phyloP scores from a whole-genome alignment of 768 basidiomycete genomes.

The Candolleomyces eurysporus region DNA sequence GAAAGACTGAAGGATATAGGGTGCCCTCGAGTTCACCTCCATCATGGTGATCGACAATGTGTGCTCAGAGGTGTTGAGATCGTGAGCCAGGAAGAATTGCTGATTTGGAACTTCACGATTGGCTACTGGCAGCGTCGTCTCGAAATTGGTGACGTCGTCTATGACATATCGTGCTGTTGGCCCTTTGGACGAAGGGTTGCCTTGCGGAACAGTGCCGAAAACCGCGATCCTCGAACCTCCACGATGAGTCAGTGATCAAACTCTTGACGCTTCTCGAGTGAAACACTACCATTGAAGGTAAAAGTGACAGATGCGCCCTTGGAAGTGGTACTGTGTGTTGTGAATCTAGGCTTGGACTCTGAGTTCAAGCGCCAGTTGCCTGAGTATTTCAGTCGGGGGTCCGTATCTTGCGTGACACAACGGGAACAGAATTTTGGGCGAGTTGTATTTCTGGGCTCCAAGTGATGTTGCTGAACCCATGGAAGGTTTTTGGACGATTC shows the following conservation, averaged over 20 bases:
- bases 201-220: constrained; percentile 42
- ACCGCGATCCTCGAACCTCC: constrained; percentile 46
- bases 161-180: constrained; percentile 41
- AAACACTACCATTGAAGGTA: constrained; percentile 33
- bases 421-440: constrained; percentile 7
- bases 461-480: background rate
- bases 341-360: constrained; percentile 20
- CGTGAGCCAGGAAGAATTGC: constrained; percentile 38
- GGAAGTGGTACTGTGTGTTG: constrained; percentile 34
- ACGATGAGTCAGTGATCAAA: background rate
- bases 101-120: constrained; percentile 32
- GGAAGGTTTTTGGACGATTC: background rate
- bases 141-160: constrained; percentile 30
- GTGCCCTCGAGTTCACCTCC: constrained; percentile 23
- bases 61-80: constrained; percentile 26
- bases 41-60: constrained; percentile 36
- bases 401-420: constrained; percentile 32
- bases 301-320: constrained; percentile 31
- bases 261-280: background rate
- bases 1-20: constrained; percentile 41
- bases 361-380: constrained; percentile 33
- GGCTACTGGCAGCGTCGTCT: constrained; percentile 36
- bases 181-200: constrained; percentile 31
- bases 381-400: constrained; percentile 32
- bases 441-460: background rate